Conservation (phyloP, 805 yeast species). For the Kuraishia borneana region DNA sequence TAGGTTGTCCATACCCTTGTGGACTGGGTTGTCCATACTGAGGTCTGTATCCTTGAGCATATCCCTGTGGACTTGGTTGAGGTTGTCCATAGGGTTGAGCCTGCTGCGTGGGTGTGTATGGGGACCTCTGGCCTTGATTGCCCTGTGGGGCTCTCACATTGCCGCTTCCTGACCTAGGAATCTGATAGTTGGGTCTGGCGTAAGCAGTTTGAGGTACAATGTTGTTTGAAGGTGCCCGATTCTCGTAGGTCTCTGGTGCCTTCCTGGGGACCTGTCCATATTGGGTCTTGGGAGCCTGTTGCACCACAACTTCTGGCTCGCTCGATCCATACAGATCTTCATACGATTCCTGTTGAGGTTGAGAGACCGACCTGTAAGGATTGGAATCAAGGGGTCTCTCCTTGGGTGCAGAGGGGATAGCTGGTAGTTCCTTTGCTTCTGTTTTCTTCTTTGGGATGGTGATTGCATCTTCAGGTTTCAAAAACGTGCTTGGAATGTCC, state of each 20-base stretch:
- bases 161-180: background rate
- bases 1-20: conserved; percentile 2
- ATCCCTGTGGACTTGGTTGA: conserved; percentile 1
- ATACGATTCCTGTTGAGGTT: background rate
- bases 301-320: background rate
- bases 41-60: conserved; percentile 2
- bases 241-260: background rate
- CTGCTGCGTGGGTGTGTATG: conserved; percentile 8
- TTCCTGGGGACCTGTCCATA: background rate
- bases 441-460: background rate
- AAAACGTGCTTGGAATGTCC: background rate
- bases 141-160: background rate
- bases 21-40: conserved; percentile 2
- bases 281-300: background rate
- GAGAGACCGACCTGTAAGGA: background rate
- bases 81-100: background rate
- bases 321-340: background rate
- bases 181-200: background rate
- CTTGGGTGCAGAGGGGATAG: background rate
- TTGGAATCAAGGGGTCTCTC: background rate
- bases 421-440: background rate
- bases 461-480: background rate
- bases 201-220: background rate
- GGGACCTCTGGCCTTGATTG: background rate
- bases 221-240: conserved; percentile 1